Evolutionary conservation across 768 basidiomycete species (phyloP).

Genomic region (Termitomyces sp.): DNA sequence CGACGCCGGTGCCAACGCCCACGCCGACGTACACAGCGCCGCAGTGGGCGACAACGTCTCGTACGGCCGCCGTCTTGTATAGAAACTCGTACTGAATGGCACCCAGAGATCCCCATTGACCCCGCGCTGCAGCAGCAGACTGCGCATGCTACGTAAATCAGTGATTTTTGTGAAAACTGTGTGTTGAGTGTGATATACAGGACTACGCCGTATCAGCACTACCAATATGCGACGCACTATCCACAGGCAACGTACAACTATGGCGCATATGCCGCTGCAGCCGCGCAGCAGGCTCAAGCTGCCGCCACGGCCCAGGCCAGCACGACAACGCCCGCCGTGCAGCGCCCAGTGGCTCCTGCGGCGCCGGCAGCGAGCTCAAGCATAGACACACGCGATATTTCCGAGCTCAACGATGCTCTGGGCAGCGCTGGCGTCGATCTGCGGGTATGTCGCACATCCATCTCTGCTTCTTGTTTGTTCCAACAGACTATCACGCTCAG

Average conservation of each 20-base stretch:
- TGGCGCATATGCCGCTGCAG: constrained; percentile 31
- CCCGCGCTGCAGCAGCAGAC: constrained; percentile 15
- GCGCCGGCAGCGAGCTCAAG: constrained; percentile 21
- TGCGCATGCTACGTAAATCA: constrained; percentile 37
- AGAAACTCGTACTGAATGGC: not conserved
- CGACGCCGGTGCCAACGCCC: constrained; percentile 20
- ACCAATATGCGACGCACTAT: constrained; percentile 40
- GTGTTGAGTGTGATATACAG: constrained; percentile 24
- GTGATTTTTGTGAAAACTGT: constrained; percentile 14
- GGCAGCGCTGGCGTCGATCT: constrained; percentile 87
- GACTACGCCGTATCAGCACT: constrained; percentile 46
- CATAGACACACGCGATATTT: constrained; percentile 66
- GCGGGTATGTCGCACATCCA: constrained; percentile 39
- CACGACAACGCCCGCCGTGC: constrained; percentile 18
- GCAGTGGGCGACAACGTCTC: constrained; percentile 27
- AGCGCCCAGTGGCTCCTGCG: constrained; percentile 8
- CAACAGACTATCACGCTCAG: constrained; percentile 32
- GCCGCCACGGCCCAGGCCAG: constrained; percentile 17
- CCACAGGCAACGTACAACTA: constrained; percentile 43
- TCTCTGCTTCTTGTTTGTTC: not conserved
- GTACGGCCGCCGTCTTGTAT: constrained; percentile 13
- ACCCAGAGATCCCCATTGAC: constrained; percentile 41
- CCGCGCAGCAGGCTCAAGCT: constrained; percentile 15
- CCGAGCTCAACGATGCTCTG: constrained; percentile 77
- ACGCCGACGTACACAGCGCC: constrained; percentile 23